Base-by-base conservation (phyloP, 208 protist species). In the Porcisia deanei region DNA sequence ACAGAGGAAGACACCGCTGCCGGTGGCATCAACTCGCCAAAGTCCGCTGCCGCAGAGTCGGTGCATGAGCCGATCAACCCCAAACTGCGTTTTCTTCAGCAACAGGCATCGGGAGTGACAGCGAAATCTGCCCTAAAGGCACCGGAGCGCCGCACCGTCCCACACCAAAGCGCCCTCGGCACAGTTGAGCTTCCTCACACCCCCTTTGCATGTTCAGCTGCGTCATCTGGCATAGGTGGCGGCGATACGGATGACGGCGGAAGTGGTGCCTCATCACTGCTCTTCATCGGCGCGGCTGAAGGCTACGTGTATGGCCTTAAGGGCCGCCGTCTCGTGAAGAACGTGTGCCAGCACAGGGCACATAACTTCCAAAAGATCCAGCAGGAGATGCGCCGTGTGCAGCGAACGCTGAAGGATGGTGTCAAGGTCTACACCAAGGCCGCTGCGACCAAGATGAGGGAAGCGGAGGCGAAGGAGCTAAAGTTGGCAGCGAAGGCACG, bases 301-400 rank as follows among this genome's bases (percentile, higher is more conserved):
- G 91, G 91, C n/a, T 83, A 91, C 65, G 84, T 95, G 20, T 85
- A 86, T 14, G 91, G 91, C 69, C 75, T 95, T 10, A 84, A 92
- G 66, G 78, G 77, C 20, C 76, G 77, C 14, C 54, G 73, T 8
- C 76, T 95, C 12, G 85, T 87, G 37, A 79, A 78, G 34, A 86
- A 78, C 39, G 84, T 93, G 43, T 79, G 91, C 47, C 61, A 81
- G 20, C 88, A 91, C 79, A 77, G 87, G 16, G 78, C 81, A 16
- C 43, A 83, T 25, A 91, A 91, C 68, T 71, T 85, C 7, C 66
- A 75, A 47, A 82, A 79, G 25, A 84, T 93, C 64, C 76, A 80
- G 37, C 59, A 79, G 30, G 88, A 87, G 34, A 77, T 85, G 30
- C 70, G 79, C 54, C 77, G 74, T 37, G 85, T 85, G 69, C 83